A percentile compares a stretch with the other conserved stretches of the same genome.
phyloP scores from a whole-genome alignment of 2,329 filamentous ascomycete genomes.

The Colletotrichum sidae region DNA sequence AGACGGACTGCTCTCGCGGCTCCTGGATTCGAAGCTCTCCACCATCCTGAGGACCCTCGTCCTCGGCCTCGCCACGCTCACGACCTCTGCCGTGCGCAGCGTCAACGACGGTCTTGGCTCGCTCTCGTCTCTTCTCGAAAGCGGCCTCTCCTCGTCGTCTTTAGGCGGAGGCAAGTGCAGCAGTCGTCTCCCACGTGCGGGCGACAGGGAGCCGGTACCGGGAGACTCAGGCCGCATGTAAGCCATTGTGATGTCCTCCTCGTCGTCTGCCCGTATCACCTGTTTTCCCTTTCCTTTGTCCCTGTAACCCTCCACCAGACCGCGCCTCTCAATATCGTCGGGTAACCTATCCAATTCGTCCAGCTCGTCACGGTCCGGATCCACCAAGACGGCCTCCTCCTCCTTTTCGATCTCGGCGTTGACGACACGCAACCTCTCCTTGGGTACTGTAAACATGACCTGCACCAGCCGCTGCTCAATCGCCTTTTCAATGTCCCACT shows the following conservation, averaged over 20 bases:
- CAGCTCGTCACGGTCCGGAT: constrained; percentile 48
- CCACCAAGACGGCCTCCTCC: constrained; percentile 55
- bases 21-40: constrained; percentile 63
- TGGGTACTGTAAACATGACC: constrained; percentile 94
- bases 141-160: constrained; percentile 6
- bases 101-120: constrained; percentile 47
- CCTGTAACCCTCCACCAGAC: constrained; percentile 8
- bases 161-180: constrained; percentile 37
- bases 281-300: constrained; percentile 35
- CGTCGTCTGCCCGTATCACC: background rate
- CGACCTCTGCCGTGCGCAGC: constrained; percentile 60
- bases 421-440: constrained; percentile 87
- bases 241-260: constrained; percentile 2
- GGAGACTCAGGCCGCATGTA: constrained; percentile 31
- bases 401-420: constrained; percentile 74
- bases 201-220: constrained; percentile 27
- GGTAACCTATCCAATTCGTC: constrained; percentile 20
- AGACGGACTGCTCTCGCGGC: constrained; percentile 53
- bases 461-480: constrained; percentile 79
- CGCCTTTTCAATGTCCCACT: constrained; percentile 83
- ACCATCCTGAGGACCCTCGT: constrained; percentile 67
- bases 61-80: constrained; percentile 54
- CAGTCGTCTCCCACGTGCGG: constrained; percentile 27
- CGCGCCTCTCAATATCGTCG: constrained; percentile 19
- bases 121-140: constrained; percentile 34